phyloP scores from a whole-genome alignment of 1,284 basidiomycete genomes.

The Exobasidium cylindrosporum region DNA sequence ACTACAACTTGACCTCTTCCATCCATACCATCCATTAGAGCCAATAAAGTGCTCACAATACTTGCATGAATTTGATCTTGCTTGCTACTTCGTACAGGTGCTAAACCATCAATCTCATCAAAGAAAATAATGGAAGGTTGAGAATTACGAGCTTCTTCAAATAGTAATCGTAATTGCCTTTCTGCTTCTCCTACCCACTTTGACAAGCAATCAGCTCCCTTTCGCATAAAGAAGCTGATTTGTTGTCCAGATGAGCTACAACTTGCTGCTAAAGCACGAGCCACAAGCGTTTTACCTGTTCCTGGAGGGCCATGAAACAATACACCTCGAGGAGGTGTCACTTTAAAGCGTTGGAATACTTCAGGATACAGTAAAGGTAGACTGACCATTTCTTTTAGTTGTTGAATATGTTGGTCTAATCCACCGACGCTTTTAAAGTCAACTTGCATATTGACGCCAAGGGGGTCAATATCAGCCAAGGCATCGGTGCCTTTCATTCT shows the following conservation, averaged over 20 bases:
- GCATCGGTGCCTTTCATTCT: conserved; percentile 57
- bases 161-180: conserved; percentile 87
- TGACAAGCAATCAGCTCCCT: conserved; percentile 94
- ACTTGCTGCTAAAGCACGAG: conserved; percentile 88
- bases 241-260: conserved; percentile 83
- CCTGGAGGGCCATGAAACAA: conserved; percentile 68
- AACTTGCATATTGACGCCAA: conserved; percentile 88
- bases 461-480: conserved; percentile 92
- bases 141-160: conserved; percentile 88
- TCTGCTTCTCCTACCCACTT: conserved; percentile 99
- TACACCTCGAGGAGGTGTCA: conserved; percentile 94
- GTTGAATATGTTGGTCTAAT: conserved; percentile 91
- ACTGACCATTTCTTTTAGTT: conserved; percentile 97
- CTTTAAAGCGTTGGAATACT: conserved; percentile 89
- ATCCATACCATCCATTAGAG: conserved; percentile 99
- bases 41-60: conserved; percentile 91
- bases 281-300: conserved; percentile 58
- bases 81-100: conserved; percentile 93
- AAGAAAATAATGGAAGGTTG: conserved; percentile 97
- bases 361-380: conserved; percentile 94
- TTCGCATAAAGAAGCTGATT: conserved; percentile 99
- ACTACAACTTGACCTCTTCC: conserved; percentile 92
- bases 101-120: conserved; percentile 97
- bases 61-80: conserved; percentile 99
- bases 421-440: conserved; percentile 98